Base-by-base conservation (phyloP, 164 flowering plant species). In the Aristolochia californica region DNA sequence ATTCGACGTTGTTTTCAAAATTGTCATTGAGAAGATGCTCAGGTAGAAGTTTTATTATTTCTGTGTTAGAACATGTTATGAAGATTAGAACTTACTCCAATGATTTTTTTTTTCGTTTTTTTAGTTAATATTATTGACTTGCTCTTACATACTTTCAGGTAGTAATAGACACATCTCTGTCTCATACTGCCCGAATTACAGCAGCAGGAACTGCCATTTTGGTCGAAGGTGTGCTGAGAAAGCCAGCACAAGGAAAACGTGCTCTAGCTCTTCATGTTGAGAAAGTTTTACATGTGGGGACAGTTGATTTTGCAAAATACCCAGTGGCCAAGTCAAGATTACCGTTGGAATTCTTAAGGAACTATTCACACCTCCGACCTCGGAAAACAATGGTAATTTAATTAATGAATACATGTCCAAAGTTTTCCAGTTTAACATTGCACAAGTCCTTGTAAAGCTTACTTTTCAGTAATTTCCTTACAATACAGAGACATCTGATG, bases 301-400 rank as follows among this genome's bases (percentile, higher is more conserved):
- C 62, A 0, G 95, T 85, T 12, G 88, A 87, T 63, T 69, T 56
- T 0, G 74, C 64, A 1, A 77, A 66, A 26, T 93, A 88, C 66
- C 89, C 88, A 7, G 67, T 93, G 47, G 68, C 95, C 24, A 87
- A 74, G 76, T 81, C 75, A 61, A 67, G 78, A 28, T 38, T 88
- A 52, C 87, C 88, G 18, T 57, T 88, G 60, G 82, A 78, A 50
- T 30, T 27, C 25, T 64, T 87, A 15, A 75, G 88, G 63, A 80
- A 73, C 45, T 77, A 53, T 53, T 55, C 87, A 7, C 95, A 93
- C 53, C 72, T 88, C 54, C 79, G 94, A 23, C 85, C 95, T 34
- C 78, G 94, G 16, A 93, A 91, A 64, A 88, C 83, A 21, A 83
- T 82, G 69, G 96, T 91, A 77, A n/a, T n/a, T n/a, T n/a, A n/a